These are phyloP conservation scores for Metschnikowia koreensis DNA, from an alignment of 805 yeast species.

Conservation along the genomic window DNA sequence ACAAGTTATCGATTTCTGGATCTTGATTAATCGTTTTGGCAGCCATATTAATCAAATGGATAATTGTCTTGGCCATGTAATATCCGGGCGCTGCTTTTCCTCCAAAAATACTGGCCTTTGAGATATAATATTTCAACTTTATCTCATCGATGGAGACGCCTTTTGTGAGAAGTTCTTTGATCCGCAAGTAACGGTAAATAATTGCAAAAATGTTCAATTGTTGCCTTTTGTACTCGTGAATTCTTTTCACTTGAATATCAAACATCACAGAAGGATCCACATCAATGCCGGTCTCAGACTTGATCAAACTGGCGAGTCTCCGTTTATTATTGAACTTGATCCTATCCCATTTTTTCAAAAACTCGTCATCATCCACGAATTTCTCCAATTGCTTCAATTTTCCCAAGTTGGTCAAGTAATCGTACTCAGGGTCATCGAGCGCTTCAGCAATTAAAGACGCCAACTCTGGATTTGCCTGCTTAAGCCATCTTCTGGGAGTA, in stretches of 20 bases:
- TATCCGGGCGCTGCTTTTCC: constrained; percentile 99
- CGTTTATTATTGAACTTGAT: constrained; percentile 71
- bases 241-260: constrained; percentile 91
- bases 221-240: constrained; percentile 94
- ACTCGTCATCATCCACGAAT: constrained; percentile 64
- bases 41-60: constrained; percentile 80
- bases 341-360: constrained; percentile 66
- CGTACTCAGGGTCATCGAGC: constrained; percentile 62
- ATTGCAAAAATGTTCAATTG: constrained; percentile 90
- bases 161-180: constrained; percentile 63
- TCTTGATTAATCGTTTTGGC: constrained; percentile 79
- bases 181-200: constrained; percentile 73
- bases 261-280: constrained; percentile 75
- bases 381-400: constrained; percentile 64
- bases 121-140: constrained; percentile 62
- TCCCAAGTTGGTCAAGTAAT: constrained; percentile 65
- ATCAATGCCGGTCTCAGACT: constrained; percentile 59
- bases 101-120: constrained; percentile 82
- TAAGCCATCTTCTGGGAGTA: constrained; percentile 95
- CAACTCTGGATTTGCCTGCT: constrained; percentile 85
- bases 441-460: constrained; percentile 70
- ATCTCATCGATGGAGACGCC: constrained; percentile 40
- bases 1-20: constrained; percentile 65
- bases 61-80: constrained; percentile 89
- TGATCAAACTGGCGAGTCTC: constrained; percentile 64